Evolutionary conservation across 2,329 filamentous ascomycete genomes (phyloP).

Genomic region (Aspergillus intermedius): DNA sequence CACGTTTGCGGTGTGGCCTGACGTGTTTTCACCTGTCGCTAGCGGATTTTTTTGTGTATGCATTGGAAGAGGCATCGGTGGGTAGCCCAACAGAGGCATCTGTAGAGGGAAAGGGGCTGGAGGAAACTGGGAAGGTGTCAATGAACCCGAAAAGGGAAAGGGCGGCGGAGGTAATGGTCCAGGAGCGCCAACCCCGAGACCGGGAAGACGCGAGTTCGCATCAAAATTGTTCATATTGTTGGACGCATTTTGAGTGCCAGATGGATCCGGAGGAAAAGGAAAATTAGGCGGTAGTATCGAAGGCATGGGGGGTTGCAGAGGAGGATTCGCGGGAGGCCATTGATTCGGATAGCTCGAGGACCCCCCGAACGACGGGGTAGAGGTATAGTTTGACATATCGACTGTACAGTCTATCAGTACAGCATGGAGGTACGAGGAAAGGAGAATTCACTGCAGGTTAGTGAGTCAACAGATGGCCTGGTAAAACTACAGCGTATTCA

Average conservation of each 20-base stretch:
- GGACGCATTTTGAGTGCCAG: constrained; percentile 5
- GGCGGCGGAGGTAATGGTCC: constrained; percentile 23
- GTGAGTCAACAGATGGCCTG: constrained; percentile 6
- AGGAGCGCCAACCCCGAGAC: constrained; percentile 17
- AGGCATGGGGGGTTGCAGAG: constrained; percentile 14
- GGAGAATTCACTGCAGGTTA: constrained; percentile 1
- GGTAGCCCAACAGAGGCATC: constrained; percentile 17
- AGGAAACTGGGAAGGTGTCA: constrained; percentile 26
- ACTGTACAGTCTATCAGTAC: constrained; percentile 1
- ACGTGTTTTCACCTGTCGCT: constrained; percentile 4
- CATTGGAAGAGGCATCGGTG: constrained; percentile 12
- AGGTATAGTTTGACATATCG: constrained; percentile 45
- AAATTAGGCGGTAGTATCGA: constrained; percentile 22
- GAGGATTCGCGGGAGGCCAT: constrained; percentile 22
- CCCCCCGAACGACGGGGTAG: constrained; percentile 38
- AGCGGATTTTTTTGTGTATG: constrained; percentile 6
- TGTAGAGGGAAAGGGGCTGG: constrained; percentile 27
- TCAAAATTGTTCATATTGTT: constrained; percentile 15
- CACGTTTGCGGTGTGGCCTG: neutral
- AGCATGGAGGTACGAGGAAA: neutral
- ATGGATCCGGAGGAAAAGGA: constrained; percentile 18
- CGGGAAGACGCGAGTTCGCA: constrained; percentile 25
- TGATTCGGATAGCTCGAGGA: constrained; percentile 29
- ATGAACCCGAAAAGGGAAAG: constrained; percentile 26
- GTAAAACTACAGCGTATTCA: constrained; percentile 5